Evolutionary conservation across 345 rosid genomes (phyloP).

Genomic region (Eucalyptus marginata): DNA sequence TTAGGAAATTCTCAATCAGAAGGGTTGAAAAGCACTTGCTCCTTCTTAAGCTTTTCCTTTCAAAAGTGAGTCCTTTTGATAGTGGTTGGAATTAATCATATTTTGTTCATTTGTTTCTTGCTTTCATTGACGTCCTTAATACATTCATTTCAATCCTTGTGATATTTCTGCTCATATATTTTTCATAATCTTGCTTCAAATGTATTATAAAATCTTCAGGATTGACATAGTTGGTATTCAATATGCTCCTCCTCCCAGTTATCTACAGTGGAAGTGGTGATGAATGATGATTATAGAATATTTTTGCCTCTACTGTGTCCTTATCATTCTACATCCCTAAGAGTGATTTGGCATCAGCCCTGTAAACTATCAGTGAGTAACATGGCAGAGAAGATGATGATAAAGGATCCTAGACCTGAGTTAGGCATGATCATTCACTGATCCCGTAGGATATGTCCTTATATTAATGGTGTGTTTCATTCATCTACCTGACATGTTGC

Average conservation of each 20-base stretch:
- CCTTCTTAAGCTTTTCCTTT: not conserved
- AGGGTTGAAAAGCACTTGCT: not conserved
- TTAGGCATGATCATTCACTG: not conserved
- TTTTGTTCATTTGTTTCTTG: not conserved
- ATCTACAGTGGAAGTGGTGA: not conserved
- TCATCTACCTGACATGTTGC: not conserved
- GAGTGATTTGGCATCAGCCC: not conserved
- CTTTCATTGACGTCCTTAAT: not conserved
- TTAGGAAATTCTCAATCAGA: not conserved
- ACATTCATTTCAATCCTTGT: not conserved
- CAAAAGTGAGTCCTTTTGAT: not conserved
- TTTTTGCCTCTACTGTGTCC: not conserved
- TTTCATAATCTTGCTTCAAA: not conserved
- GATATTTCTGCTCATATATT: not conserved
- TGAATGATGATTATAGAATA: not conserved
- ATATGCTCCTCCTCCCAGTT: not conserved
- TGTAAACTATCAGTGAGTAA: not conserved
- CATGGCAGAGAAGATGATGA: not conserved
- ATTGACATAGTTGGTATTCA: not conserved
- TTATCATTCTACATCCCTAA: not conserved
- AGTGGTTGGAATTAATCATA: not conserved
- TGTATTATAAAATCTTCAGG: not conserved
- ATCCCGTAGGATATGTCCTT: not conserved
- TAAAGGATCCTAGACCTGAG: not conserved
- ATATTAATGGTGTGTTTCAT: not conserved